These are phyloP conservation scores for Bolboschoenoplectus hybrid DNA, from an alignment of 202 grass and related monocot species.

Conservation along the genomic window DNA sequence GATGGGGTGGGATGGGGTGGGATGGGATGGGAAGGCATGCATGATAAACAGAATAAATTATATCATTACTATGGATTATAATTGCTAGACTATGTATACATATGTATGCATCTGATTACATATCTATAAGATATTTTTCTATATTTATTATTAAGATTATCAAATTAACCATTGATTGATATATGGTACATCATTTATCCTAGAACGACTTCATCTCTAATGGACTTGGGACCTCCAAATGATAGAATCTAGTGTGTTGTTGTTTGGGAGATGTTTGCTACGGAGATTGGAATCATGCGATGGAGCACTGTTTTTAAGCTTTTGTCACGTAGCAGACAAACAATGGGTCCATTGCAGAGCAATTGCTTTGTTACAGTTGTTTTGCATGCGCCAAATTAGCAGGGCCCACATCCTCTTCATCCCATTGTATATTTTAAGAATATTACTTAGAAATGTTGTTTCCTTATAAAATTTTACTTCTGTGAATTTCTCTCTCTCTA, in stretches of 20 bases:
- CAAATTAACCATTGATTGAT: too few relatives aligned
- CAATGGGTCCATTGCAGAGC: not conserved
- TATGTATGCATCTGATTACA: too few relatives aligned
- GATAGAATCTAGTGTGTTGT: not conserved
- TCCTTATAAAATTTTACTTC: not conserved
- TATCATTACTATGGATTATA: not conserved
- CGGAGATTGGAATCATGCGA: not conserved
- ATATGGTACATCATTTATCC: too few relatives aligned
- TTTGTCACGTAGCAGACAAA: not conserved
- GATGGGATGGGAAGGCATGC: too few relatives aligned
- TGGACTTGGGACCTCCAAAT: too few relatives aligned
- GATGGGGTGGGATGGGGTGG: too few relatives aligned
- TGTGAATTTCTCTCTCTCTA: not conserved
- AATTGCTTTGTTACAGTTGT: constrained; percentile 27
- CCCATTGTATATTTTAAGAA: not conserved
- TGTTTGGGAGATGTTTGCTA: not conserved
- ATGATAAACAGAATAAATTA: too few relatives aligned
- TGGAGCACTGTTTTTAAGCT: not conserved
- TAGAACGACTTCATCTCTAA: too few relatives aligned
- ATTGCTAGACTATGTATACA: too few relatives aligned
- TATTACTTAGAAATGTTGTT: not conserved
- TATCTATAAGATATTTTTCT: too few relatives aligned
- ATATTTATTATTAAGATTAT: too few relatives aligned
- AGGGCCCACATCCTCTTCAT: not conserved
- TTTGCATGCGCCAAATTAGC: constrained; percentile 13